A percentile compares a stretch with the other conserved stretches of the same genome.
Evolutionary conservation across 805 yeast genomes (phyloP).

Genomic region (Kurtzmaniella cleridarum): DNA sequence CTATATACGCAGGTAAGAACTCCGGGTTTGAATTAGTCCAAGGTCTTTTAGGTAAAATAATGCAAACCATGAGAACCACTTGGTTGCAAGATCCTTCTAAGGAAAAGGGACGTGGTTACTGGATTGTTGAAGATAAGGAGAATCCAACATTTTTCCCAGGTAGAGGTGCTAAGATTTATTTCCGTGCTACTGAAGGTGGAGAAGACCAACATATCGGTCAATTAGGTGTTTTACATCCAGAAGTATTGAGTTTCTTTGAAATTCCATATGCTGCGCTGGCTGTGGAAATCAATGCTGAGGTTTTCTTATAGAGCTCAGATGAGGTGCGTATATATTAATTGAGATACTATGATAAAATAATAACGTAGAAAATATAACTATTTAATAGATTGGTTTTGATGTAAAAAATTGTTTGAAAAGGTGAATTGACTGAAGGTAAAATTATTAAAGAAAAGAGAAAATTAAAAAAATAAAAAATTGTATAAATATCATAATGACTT

Average conservation of each 20-base stretch:
- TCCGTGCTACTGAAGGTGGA: slow-evolving; percentile 59
- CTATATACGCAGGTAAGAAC: slow-evolving; percentile 88
- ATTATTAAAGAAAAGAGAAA: no score
- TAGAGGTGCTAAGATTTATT: slow-evolving; percentile 86
- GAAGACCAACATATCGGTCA: slow-evolving; percentile 63
- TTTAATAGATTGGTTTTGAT: background rate
- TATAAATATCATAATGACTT: no score
- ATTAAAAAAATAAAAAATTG: no score
- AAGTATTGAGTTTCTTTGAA: slow-evolving; percentile 79
- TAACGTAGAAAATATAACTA: background rate
- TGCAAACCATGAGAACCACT: slow-evolving; percentile 91
- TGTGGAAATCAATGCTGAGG: slow-evolving; percentile 86
- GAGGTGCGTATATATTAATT: slow-evolving; percentile 1
- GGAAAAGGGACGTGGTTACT: slow-evolving; percentile 65
- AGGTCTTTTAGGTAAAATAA: slow-evolving; percentile 88
- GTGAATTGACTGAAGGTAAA: background rate
- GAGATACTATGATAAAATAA: background rate
- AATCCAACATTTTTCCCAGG: slow-evolving; percentile 89
- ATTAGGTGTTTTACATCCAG: slow-evolving; percentile 94
- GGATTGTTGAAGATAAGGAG: slow-evolving; percentile 69
- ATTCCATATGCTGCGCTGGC: slow-evolving; percentile 89
- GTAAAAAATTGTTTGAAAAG: background rate
- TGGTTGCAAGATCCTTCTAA: slow-evolving; percentile 61
- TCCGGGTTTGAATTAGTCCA: slow-evolving; percentile 94
- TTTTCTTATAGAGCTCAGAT: slow-evolving; percentile 51